phyloP scores from a whole-genome alignment of 495 filamentous ascomycete species.

The Xylaria cubensis region DNA sequence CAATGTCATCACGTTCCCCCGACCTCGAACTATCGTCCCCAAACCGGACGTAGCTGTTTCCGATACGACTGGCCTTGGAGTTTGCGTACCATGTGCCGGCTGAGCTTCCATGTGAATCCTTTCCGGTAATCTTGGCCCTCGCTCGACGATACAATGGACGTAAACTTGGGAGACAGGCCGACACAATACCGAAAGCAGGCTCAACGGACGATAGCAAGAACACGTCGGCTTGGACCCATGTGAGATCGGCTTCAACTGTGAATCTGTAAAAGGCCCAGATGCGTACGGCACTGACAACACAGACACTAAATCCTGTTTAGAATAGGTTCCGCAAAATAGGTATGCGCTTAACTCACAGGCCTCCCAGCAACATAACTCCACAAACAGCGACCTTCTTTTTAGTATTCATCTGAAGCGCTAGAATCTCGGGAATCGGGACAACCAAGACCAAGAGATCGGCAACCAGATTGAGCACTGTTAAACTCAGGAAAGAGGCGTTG shows the following conservation, averaged over 20 bases:
- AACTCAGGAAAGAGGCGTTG: constrained; percentile 40
- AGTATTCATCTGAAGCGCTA: constrained; percentile 42
- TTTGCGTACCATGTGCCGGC: constrained; percentile 30
- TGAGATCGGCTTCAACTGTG: constrained; percentile 44
- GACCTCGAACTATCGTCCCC: constrained; percentile 27
- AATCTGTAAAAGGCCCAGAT: constrained; percentile 47
- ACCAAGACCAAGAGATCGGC: constrained; percentile 52
- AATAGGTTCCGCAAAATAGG: not conserved
- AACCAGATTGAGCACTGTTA: constrained; percentile 46
- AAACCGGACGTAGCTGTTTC: constrained; percentile 34
- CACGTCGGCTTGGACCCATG: constrained; percentile 48
- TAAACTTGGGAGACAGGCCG: constrained; percentile 52
- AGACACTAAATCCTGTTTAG: constrained; percentile 36
- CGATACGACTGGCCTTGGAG: constrained; percentile 27
- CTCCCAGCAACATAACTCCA: constrained; percentile 50
- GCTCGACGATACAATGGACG: constrained; percentile 44
- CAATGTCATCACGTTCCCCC: constrained; percentile 25
- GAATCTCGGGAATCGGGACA: constrained; percentile 50
- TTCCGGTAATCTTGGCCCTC: constrained; percentile 26
- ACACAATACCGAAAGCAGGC: constrained; percentile 50
- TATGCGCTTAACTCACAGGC: constrained; percentile 40
- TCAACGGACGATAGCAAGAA: constrained; percentile 55
- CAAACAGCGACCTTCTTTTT: constrained; percentile 50
- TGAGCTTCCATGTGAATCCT: constrained; percentile 23
- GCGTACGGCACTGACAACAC: constrained; percentile 51